phyloP scores from a whole-genome alignment of 2,329 filamentous ascomycete genomes.

The Pseudogymnoascus sp. region DNA sequence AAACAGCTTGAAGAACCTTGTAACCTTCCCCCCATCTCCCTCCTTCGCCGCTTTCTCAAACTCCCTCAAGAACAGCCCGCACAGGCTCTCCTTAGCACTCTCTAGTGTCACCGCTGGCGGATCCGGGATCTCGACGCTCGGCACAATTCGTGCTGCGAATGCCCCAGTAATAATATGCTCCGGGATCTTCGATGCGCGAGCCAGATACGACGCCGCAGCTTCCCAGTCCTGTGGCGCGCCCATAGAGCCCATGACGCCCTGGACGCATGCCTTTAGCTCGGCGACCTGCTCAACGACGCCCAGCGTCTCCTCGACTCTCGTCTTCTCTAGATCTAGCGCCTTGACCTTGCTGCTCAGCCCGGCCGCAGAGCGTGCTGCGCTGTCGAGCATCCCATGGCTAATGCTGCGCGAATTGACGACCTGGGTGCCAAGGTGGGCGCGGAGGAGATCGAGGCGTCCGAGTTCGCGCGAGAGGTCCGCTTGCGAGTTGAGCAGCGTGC shows the following conservation, averaged over 20 bases:
- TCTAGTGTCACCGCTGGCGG: slow-evolving; percentile 80
- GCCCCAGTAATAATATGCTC: slow-evolving; percentile 69
- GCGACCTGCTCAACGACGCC: slow-evolving; percentile 91
- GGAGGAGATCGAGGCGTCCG: slow-evolving; percentile 76
- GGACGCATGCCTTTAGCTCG: slow-evolving; percentile 91
- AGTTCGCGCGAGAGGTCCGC: slow-evolving; percentile 81
- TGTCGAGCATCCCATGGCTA: slow-evolving; percentile 82
- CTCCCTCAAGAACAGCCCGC: slow-evolving; percentile 82
- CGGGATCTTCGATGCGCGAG: slow-evolving; percentile 73
- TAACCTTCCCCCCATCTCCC: slow-evolving; percentile 81
- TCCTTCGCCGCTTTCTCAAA: slow-evolving; percentile 88
- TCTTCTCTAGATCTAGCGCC: slow-evolving; percentile 82
- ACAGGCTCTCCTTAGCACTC: slow-evolving; percentile 79
- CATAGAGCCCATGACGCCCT: slow-evolving; percentile 93
- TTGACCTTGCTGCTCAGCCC: slow-evolving; percentile 82
- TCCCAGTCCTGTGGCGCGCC: slow-evolving; percentile 98
- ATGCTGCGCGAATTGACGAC: slow-evolving; percentile 74
- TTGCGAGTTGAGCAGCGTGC: slow-evolving; percentile 71
- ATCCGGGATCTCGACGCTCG: slow-evolving; percentile 91
- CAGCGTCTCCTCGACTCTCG: slow-evolving; percentile 80
- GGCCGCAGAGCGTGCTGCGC: slow-evolving; percentile 75
- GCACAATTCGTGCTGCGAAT: slow-evolving; percentile 88
- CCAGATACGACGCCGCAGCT: slow-evolving; percentile 82
- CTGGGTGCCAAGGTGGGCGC: slow-evolving; percentile 80
- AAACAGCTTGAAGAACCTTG: slow-evolving; percentile 96